These are phyloP conservation scores for Xylariaceae sp. DNA, from an alignment of 2,329 filamentous ascomycete genomes.

Conservation along the genomic window DNA sequence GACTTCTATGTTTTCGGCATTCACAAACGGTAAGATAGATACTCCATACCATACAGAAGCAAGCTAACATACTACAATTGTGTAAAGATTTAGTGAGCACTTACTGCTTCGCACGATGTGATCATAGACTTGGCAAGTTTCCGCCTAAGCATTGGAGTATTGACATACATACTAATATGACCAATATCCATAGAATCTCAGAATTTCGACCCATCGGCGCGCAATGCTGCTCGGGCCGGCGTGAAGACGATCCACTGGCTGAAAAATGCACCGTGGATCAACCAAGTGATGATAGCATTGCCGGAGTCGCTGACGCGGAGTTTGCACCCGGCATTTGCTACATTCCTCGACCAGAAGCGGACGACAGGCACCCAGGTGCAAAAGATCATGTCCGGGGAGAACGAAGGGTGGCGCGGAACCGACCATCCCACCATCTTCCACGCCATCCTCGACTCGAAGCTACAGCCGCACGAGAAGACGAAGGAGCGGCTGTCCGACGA, in stretches of 20 bases:
- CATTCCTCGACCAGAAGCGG: conserved; percentile 13
- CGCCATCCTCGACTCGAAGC: conserved; percentile 10
- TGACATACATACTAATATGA: neutral
- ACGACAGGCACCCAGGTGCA: conserved; percentile 2
- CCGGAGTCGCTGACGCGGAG: conserved; percentile 1
- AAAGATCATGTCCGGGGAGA: conserved; percentile 10
- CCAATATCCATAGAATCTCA: conserved; percentile 1
- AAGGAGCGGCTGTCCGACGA: conserved; percentile 14
- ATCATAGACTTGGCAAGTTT: conserved; percentile 13
- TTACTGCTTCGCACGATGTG: conserved; percentile 16
- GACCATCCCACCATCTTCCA: conserved; percentile 18
- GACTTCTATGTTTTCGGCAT: conserved; percentile 13
- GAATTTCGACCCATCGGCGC: conserved; percentile 11
- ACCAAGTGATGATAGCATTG: conserved; percentile 11
- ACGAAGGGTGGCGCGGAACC: conserved; percentile 13
- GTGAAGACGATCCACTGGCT: conserved; percentile 8
- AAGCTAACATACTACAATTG: neutral
- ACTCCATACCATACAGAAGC: neutral
- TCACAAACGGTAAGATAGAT: conserved; percentile 10
- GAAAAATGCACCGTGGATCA: conserved; percentile 16
- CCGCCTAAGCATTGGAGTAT: neutral
- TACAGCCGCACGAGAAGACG: conserved; percentile 6
- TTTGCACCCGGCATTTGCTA: neutral
- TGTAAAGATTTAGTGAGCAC: conserved; percentile 8
- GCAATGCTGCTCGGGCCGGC: conserved; percentile 8